Conservation (phyloP, 1,139 yeast species). For the Trichomonascaceae sp. region DNA sequence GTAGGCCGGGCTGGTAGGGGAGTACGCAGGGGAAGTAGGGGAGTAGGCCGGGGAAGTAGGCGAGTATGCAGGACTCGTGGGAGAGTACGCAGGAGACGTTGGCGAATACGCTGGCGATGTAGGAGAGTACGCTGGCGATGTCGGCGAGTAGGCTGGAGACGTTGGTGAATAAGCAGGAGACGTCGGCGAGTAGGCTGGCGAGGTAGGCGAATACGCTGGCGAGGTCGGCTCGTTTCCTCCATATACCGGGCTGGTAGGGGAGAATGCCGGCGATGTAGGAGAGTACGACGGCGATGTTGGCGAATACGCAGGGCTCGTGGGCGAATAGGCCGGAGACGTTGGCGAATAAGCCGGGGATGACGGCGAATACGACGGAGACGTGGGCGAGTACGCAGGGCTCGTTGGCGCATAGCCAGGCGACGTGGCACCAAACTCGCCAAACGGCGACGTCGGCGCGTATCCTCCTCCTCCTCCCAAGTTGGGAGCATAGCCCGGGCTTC, state of each 20-base stretch:
- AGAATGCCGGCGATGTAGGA: constrained; percentile 51
- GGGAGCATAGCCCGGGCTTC: constrained; percentile 23
- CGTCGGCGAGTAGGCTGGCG: constrained; percentile 59
- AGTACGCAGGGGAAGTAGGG: constrained; percentile 58
- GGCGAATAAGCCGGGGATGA: constrained; percentile 69
- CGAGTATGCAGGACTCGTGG: constrained; percentile 62
- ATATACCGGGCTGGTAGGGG: constrained; percentile 61
- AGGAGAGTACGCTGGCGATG: constrained; percentile 63
- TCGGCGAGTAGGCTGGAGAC: constrained; percentile 55
- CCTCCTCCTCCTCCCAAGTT: constrained; percentile 44
- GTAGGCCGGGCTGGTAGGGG: constrained; percentile 51
- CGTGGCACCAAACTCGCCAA: constrained; percentile 45
- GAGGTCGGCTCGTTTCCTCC: constrained; percentile 55
- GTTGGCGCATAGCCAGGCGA: constrained; percentile 61
- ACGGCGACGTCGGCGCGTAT: constrained; percentile 61
- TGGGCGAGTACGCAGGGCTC: constrained; percentile 50
- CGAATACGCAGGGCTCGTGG: constrained; percentile 53
- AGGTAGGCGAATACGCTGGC: constrained; percentile 60
- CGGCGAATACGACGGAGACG: constrained; percentile 60
- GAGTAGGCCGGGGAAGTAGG: constrained; percentile 63
- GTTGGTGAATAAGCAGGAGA: constrained; percentile 59
- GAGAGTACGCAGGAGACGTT: constrained; percentile 57
- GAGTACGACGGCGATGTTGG: constrained; percentile 67
- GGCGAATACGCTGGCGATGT: constrained; percentile 55
- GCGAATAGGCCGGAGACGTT: constrained; percentile 44